phyloP scores from a whole-genome alignment of 108 stramenopile genomes.

The Nitzschia sp. region DNA sequence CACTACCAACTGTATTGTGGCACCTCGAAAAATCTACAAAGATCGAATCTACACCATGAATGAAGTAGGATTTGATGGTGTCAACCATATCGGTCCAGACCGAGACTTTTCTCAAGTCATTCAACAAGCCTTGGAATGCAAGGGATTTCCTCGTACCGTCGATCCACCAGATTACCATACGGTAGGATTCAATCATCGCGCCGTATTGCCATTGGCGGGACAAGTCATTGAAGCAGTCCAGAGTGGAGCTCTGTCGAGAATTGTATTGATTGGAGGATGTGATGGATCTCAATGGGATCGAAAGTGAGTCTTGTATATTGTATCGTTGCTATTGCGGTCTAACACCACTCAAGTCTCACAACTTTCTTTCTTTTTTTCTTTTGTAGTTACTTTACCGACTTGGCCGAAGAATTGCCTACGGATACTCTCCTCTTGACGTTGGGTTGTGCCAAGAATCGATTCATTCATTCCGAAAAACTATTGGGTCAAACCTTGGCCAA shows the following conservation, averaged over 20 bases:
- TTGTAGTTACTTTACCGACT: constrained; percentile 67
- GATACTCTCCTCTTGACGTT: constrained; percentile 77
- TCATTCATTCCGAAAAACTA: constrained; percentile 60
- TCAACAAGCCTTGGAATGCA: constrained; percentile 56
- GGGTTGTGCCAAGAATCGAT: constrained; percentile 86
- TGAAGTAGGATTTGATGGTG: constrained; percentile 72
- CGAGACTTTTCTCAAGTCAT: constrained; percentile 80
- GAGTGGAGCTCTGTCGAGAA: constrained; percentile 61
- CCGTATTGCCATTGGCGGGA: constrained; percentile 71
- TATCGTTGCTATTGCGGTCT: too few relatives aligned
- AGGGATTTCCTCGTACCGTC: constrained; percentile 70
- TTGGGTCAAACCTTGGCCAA: constrained; percentile 52
- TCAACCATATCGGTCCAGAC: constrained; percentile 61
- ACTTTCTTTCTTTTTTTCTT: background rate
- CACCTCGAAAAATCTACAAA: constrained; percentile 73
- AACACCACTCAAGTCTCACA: too few relatives aligned
- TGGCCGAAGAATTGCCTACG: constrained; percentile 71
- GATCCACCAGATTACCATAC: constrained; percentile 62
- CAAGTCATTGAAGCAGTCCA: constrained; percentile 71
- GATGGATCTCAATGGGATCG: constrained; percentile 82
- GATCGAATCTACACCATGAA: constrained; percentile 78
- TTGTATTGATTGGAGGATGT: constrained; percentile 87
- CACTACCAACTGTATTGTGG: constrained; percentile 33
- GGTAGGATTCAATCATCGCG: constrained; percentile 83
- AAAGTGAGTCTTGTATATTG: constrained; percentile 21